phyloP scores from a whole-genome alignment of 768 basidiomycete species.

The Amanita fuliginea region DNA sequence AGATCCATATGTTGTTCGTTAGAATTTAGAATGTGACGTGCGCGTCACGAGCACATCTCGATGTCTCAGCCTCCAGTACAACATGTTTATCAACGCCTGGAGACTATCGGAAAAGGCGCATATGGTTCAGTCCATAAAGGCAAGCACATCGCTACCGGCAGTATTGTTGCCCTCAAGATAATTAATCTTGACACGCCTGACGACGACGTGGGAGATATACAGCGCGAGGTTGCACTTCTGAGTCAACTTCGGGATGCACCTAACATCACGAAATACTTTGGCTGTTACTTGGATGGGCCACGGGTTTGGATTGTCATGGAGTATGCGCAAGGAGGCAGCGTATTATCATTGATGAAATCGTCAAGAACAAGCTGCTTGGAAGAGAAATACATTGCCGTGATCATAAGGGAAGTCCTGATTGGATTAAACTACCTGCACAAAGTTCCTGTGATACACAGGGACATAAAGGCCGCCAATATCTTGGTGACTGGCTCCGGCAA shows the following conservation, averaged over 20 bases:
- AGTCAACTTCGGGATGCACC: conserved; percentile 83
- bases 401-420: conserved; percentile 80
- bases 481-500: conserved; percentile 83
- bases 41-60: neutral
- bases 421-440: conserved; percentile 88
- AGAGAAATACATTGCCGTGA: conserved; percentile 82
- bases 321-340: conserved; percentile 89
- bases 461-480: conserved; percentile 96
- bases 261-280: conserved; percentile 91
- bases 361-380: conserved; percentile 66
- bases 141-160: conserved; percentile 71
- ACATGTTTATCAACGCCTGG: conserved; percentile 74
- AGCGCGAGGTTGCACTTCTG: conserved; percentile 88
- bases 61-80: conserved; percentile 54
- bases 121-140: conserved; percentile 96
- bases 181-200: conserved; percentile 96
- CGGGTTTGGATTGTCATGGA: conserved; percentile 99
- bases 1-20: conserved; percentile 55
- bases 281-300: conserved; percentile 91
- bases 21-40: neutral
- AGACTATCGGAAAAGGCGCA: conserved; percentile 91
- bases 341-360: conserved; percentile 87
- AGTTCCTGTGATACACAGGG: conserved; percentile 90
- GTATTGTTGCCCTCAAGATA: conserved; percentile 93
- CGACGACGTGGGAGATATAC: conserved; percentile 95